phyloP scores from a whole-genome alignment of 2,329 filamentous ascomycete species.

The Trematosphaeria pertusa region DNA sequence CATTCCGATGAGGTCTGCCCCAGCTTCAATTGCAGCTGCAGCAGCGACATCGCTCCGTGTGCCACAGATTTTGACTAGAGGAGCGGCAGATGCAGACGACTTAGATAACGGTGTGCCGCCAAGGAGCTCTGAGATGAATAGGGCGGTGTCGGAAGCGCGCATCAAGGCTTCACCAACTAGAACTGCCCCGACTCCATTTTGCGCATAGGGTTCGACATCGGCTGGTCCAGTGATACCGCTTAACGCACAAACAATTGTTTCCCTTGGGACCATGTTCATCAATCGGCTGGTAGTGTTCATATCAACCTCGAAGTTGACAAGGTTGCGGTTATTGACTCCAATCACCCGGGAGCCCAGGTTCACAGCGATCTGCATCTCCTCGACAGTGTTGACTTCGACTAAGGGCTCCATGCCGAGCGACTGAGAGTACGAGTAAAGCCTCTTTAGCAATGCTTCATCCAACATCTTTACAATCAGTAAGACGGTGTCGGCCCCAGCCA shows the following conservation, averaged over 20 bases:
- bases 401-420: conserved; percentile 96
- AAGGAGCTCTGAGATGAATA: conserved; percentile 85
- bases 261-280: conserved; percentile 83
- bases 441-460: conserved; percentile 72
- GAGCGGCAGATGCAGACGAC: conserved; percentile 34
- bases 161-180: conserved; percentile 96
- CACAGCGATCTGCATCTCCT: conserved; percentile 90
- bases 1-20: conserved; percentile 91
- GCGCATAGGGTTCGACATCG: conserved; percentile 86
- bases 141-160: conserved; percentile 81
- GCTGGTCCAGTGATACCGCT: conserved; percentile 91
- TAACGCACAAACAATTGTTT: conserved; percentile 88
- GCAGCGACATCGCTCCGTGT: conserved; percentile 85
- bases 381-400: conserved; percentile 93
- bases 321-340: conserved; percentile 96
- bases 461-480: conserved; percentile 99
- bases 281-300: conserved; percentile 88
- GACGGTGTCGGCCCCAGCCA: conserved; percentile 93
- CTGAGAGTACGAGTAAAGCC: conserved; percentile 85
- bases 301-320: conserved; percentile 97
- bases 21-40: conserved; percentile 78
- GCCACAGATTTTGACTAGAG: conserved; percentile 92
- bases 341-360: conserved; percentile 88
- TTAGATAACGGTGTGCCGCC: conserved; percentile 55
- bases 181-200: conserved; percentile 89